These are phyloP conservation scores for Argentina anserina DNA, from an alignment of 306 rosid species.

Conservation along the genomic window DNA sequence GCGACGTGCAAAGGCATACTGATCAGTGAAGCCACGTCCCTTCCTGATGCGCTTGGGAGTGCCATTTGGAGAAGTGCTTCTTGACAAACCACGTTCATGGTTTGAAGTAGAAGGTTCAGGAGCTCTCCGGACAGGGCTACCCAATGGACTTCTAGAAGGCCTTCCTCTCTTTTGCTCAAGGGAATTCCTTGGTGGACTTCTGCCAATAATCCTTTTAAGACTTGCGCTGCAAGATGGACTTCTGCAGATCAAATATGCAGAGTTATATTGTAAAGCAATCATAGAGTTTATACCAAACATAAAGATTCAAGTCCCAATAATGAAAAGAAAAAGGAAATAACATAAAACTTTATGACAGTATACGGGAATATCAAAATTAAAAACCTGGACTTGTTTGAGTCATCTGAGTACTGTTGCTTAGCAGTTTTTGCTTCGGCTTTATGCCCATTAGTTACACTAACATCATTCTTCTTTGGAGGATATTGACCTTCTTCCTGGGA, in stretches of 20 bases:
- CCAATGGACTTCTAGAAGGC: slow-evolving; percentile 31
- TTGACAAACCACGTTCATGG: slow-evolving; percentile 45
- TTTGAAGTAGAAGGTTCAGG: slow-evolving; percentile 44
- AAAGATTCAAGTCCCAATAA: neutral
- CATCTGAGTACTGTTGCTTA: slow-evolving; percentile 48
- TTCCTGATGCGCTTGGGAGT: slow-evolving; percentile 76
- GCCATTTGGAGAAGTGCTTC: slow-evolving; percentile 84
- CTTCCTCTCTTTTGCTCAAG: slow-evolving; percentile 38
- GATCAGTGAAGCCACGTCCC: slow-evolving; percentile 98
- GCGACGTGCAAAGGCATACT: slow-evolving; percentile 77
- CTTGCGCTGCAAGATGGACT: slow-evolving; percentile 42
- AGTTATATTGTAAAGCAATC: slow-evolving; percentile 23
- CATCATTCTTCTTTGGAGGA: slow-evolving; percentile 66
- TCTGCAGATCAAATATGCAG: slow-evolving; percentile 39
- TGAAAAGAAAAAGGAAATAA: neutral
- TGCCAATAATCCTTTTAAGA: slow-evolving; percentile 37
- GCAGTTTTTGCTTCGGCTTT: slow-evolving; percentile 45
- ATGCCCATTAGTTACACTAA: slow-evolving; percentile 44
- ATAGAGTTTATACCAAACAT: slow-evolving; percentile 7
- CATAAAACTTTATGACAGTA: neutral
- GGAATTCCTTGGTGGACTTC: slow-evolving; percentile 37
- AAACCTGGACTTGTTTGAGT: slow-evolving; percentile 67
- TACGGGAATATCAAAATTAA: slow-evolving; percentile 13
- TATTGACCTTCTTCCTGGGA: slow-evolving; percentile 82
- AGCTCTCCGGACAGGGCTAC: slow-evolving; percentile 43